Conservation (phyloP, 805 yeast genomes). For the Cyberlindnera americana region DNA sequence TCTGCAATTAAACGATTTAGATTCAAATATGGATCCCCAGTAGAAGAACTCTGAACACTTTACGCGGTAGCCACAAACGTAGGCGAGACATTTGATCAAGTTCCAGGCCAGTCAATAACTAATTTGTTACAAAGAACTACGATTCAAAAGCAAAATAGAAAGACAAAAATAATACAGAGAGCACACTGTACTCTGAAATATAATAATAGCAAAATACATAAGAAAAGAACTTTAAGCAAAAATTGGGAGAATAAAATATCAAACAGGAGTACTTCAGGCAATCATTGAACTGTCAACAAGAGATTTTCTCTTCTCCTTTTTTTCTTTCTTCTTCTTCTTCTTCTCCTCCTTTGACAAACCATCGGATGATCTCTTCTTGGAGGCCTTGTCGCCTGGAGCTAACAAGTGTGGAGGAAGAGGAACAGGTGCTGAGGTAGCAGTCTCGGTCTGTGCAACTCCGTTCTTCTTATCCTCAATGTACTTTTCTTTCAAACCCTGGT, state of each 20-base stretch:
- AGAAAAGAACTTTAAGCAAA: not conserved
- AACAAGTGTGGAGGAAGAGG: conserved; percentile 34
- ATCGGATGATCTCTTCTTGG: conserved; percentile 35
- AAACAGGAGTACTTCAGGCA: not conserved
- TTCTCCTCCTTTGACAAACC: conserved; percentile 36
- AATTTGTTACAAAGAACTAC: too few species aligned
- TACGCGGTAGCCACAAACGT: too few species aligned
- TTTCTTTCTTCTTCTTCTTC: conserved; percentile 51
- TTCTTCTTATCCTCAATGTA: conserved; percentile 45
- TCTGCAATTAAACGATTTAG: too few species aligned
- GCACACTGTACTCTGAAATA: not conserved
- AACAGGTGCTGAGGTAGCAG: conserved; percentile 38
- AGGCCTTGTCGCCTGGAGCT: conserved; percentile 14
- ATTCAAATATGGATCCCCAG: too few species aligned
- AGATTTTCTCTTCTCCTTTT: conserved; percentile 45
- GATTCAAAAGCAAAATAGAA: too few species aligned
- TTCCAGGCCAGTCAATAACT: too few species aligned
- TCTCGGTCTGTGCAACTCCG: conserved; percentile 28
- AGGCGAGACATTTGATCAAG: too few species aligned
- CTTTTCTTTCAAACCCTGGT: conserved; percentile 42
- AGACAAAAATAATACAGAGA: not conserved
- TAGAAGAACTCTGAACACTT: too few species aligned
- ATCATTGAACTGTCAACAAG: conserved; percentile 7
- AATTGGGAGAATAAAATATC: not conserved
- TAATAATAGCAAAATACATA: not conserved